phyloP scores from a whole-genome alignment of 2,329 filamentous ascomycete genomes.

The Ophiosphaerella korrae region DNA sequence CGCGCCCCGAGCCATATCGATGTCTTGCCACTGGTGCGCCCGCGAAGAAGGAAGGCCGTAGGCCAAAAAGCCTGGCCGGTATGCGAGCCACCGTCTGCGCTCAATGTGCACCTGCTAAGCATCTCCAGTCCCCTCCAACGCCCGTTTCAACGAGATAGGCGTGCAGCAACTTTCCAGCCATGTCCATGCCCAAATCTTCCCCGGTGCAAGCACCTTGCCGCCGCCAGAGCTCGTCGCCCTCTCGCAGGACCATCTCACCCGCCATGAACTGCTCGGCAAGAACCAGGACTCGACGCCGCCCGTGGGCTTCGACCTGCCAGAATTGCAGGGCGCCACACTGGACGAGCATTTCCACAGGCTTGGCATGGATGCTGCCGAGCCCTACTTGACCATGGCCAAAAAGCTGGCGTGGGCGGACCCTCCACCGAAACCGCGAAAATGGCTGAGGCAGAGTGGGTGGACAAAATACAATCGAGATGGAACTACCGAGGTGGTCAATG shows the following conservation, averaged over 20 bases:
- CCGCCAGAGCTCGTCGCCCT: conserved; percentile 77
- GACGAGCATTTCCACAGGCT: conserved; percentile 95
- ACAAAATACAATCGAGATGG: conserved; percentile 87
- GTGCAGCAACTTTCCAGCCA: conserved; percentile 90
- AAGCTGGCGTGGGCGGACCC: conserved; percentile 68
- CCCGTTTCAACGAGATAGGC: conserved; percentile 88
- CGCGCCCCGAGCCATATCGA: conserved; percentile 23
- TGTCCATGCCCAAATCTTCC: conserved; percentile 84
- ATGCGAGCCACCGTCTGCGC: conserved; percentile 1
- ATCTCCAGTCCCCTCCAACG: conserved; percentile 50
- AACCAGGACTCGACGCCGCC: conserved; percentile 76
- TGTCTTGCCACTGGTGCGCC: conserved; percentile 32
- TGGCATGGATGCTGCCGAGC: conserved; percentile 84
- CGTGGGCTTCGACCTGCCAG: conserved; percentile 84
- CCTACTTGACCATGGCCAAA: conserved; percentile 77
- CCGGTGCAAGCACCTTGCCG: conserved; percentile 57
- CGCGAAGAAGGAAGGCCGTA: conserved; percentile 6
- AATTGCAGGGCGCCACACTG: conserved; percentile 76
- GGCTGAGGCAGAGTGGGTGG: conserved; percentile 84
- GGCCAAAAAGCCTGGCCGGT: conserved; percentile 27
- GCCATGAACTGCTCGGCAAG: conserved; percentile 89
- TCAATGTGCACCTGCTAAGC: not conserved
- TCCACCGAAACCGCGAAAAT: conserved; percentile 69
- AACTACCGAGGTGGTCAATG: conserved; percentile 70
- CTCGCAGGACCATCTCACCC: conserved; percentile 78